phyloP scores from a whole-genome alignment of 2,329 filamentous ascomycete species.

The Neoscytalidium dimidiatum region DNA sequence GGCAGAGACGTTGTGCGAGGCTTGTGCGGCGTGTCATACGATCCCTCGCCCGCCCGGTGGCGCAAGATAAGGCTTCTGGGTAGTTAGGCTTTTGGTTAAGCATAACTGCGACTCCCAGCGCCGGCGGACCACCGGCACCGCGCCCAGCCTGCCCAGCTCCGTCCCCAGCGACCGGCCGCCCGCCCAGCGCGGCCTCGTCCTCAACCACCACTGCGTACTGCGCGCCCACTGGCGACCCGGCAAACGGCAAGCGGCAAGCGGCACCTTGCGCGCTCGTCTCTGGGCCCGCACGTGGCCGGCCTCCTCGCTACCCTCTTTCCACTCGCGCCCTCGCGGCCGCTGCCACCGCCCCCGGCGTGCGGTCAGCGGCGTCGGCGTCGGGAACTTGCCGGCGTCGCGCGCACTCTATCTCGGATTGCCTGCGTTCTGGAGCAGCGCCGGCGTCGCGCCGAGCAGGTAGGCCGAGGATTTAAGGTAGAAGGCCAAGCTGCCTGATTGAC shows the following conservation, averaged over 20 bases:
- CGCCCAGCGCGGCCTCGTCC: background rate
- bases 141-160: background rate
- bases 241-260: no score
- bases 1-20: conserved; percentile 10
- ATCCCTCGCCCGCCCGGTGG: conserved; percentile 13
- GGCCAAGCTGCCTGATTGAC: conserved; percentile 13
- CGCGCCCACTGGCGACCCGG: no score
- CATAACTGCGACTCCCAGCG: background rate
- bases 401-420: background rate
- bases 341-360: background rate
- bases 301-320: background rate
- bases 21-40: conserved; percentile 17
- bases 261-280: no score
- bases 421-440: conserved; percentile 12
- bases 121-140: background rate
- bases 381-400: conserved; percentile 20
- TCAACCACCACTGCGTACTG: background rate
- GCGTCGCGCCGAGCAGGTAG: conserved; percentile 16
- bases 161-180: background rate
- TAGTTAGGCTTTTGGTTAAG: conserved; percentile 5
- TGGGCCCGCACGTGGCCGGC: no score
- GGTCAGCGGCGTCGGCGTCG: background rate
- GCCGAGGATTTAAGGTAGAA: conserved; percentile 18
- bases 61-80: conserved; percentile 16
- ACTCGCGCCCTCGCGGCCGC: background rate